Base-by-base conservation (phyloP, 2,329 filamentous ascomycete genomes). In the Westerdykella aurantiaca region DNA sequence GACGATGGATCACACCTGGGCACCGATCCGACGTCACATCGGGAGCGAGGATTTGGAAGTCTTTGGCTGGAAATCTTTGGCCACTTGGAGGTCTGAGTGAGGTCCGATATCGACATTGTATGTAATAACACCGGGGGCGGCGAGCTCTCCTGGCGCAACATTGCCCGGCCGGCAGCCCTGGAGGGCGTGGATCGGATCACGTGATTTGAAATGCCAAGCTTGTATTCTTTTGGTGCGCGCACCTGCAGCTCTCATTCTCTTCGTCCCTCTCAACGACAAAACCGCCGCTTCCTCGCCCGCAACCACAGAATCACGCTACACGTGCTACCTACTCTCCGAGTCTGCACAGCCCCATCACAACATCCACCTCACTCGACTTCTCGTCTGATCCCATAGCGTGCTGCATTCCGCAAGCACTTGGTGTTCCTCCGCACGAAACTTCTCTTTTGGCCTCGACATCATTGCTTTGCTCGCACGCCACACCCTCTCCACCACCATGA, bases 401-500 rank as follows among this genome's bases (percentile, higher is more conserved):
- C 33, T 35, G 33, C n/a, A 14, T 35, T 35, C n/a, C 33, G 5
- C 17, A 35, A 9, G n/a, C 33, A 35, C 33, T 35, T 35, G 3
- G 33, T 35, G 17, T 48, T 49, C 48, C 18, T 50, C 47, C 48
- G 50, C 25, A 25, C 39, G 57, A 53, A 44, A 46, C 42, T 44
- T 51, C 50, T 29, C 42, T 29, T 29, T 29, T 49, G 54, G 49
- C 51, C 48, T 58, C 53, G 55, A 55, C 46, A 51, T 43, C 50
- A 55, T 51, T 45, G 51, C 46, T 46, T 47, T 44, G 46, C 50
- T 53, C 50, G 46, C 50, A 44, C 48, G 53, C 49, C 45, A 37
- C 52, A 50, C 49, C 51, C 51, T 34, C 38, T 34, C 12, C 34
- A 49, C 44, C 47, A 54, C 50, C 52, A 73, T 74, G 72, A 70